Evolutionary conservation across 176 grass and related monocot genomes (phyloP).

Genomic region (Echinochloa phyllopogon): DNA sequence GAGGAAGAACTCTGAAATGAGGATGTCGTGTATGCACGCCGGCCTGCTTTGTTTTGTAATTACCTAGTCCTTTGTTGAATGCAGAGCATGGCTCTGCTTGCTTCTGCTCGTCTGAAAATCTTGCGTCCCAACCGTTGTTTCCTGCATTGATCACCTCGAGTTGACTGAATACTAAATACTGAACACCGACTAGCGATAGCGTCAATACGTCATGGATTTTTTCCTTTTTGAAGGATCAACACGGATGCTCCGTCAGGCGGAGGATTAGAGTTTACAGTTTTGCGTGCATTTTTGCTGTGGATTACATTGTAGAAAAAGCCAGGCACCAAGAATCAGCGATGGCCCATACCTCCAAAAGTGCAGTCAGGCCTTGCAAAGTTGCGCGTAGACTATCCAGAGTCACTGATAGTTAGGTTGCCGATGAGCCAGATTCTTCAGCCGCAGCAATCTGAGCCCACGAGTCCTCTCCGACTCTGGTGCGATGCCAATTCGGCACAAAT

Average conservation of each 20-base stretch:
- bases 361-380: too few relatives aligned
- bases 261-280: too few relatives aligned
- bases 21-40: background rate
- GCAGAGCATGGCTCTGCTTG: background rate
- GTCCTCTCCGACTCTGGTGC: background rate
- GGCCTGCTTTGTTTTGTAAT: conserved; percentile 39
- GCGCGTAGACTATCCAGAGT: background rate
- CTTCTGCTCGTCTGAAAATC: background rate
- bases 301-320: too few relatives aligned
- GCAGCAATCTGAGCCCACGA: background rate
- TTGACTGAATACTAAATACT: background rate
- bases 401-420: background rate
- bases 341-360: too few relatives aligned
- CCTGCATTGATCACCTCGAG: background rate
- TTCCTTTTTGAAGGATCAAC: too few relatives aligned
- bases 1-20: background rate
- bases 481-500: too few relatives aligned
- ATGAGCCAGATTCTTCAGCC: background rate
- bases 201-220: too few relatives aligned
- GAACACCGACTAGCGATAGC: background rate
- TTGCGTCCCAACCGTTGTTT: background rate
- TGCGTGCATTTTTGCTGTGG: too few relatives aligned
- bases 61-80: background rate
- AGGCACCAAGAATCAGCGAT: too few relatives aligned
- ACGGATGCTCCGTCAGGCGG: too few relatives aligned